Base-by-base conservation (phyloP, 2,329 filamentous ascomycete species). In the Dendrostoma leiphaemia region DNA sequence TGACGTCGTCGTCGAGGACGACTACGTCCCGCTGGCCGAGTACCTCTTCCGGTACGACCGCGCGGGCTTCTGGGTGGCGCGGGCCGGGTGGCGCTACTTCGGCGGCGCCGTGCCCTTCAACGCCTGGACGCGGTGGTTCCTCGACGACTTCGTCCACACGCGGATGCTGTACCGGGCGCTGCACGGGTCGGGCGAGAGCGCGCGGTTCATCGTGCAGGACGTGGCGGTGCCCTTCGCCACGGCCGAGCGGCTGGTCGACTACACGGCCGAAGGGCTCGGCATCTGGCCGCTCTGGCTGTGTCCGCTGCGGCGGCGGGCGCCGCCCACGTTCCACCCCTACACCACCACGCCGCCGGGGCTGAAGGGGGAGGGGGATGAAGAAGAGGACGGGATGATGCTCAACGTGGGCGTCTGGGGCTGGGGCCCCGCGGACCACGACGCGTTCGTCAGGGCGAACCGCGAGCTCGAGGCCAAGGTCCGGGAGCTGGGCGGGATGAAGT, bases 351-450 rank as follows among this genome's bases (percentile, higher is more conserved):
- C 62, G 15, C 21, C 7, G 3, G 26, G 13, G 43, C 9, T n/a
- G 5, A 48, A 57, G 50, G 53, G 43, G 9, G 50, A 61, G 50
- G 69, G 54, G 6, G 38, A 26, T 17, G 43, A 57, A 29, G 57
- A 63, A 23, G 59, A 62, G 8, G 57, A 61, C 9, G 51, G 60
- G 61, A 74, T 69, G 57, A 80, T 84, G 70, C 77, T 86, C 54
- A 86, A 86, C 65, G 74, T 86, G 43, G 83, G 83, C n/a, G 81
- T 95, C 32, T 96, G 91, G 90, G 90, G 90, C 9, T 89, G 85
- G 68, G 89, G 88, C 7, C 83, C 86, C 2, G 67, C 74, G 2
- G 67, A 80, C 46, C 71, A 72, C 32, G 68, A 71, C 1, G 76
- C 77, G n/a, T 92, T 92, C 63, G 76, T 92, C 2, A 67, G 71